Percentiles rank a stretch among this genome's conserved stretches.
Evolutionary conservation across 2,329 filamentous ascomycete genomes (phyloP).

Genomic region (Cyanodermella asteris): DNA sequence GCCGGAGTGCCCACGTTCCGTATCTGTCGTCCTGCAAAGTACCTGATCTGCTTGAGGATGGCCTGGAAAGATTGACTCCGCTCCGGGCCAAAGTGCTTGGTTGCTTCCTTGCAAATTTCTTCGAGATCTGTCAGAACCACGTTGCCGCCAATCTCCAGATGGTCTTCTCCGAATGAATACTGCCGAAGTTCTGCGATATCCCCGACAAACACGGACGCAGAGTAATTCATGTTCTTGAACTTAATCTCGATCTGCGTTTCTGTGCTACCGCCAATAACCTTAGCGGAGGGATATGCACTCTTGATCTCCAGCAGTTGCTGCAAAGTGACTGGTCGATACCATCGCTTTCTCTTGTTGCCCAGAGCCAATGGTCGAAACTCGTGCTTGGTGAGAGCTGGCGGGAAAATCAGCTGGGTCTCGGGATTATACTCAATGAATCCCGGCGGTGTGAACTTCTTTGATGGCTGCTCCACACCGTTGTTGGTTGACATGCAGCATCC

Average conservation of each 20-base stretch:
- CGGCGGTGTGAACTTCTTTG: slow-evolving; percentile 55
- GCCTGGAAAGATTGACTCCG: slow-evolving; percentile 67
- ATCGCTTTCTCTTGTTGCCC: slow-evolving; percentile 84
- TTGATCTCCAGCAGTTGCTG: slow-evolving; percentile 86
- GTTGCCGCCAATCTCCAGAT: slow-evolving; percentile 84
- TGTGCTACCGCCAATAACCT: slow-evolving; percentile 86
- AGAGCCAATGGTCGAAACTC: slow-evolving; percentile 64
- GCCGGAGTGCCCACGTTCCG: slow-evolving; percentile 94
- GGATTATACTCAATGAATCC: slow-evolving; percentile 88
- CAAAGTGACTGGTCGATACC: slow-evolving; percentile 75
- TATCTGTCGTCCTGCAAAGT: slow-evolving; percentile 88
- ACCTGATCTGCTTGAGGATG: slow-evolving; percentile 81
- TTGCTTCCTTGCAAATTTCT: slow-evolving; percentile 55
- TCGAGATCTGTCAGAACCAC: slow-evolving; percentile 83
- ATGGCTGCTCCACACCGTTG: slow-evolving; percentile 19
- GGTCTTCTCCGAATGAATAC: slow-evolving; percentile 56
- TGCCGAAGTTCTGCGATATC: slow-evolving; percentile 78
- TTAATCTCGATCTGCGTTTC: slow-evolving; percentile 98
- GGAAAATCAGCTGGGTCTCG: slow-evolving; percentile 89
- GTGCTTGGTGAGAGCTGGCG: slow-evolving; percentile 62
- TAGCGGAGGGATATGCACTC: slow-evolving; percentile 59
- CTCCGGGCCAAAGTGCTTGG: slow-evolving; percentile 50
- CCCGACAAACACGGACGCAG: slow-evolving; percentile 73
- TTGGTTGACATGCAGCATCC: slow-evolving; percentile 49
- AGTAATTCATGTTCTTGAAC: slow-evolving; percentile 86